A percentile compares a stretch with the other conserved stretches of the same genome.
Evolutionary conservation across 2,329 filamentous ascomycete species (phyloP).

Genomic region (Hypoxylon sp.): DNA sequence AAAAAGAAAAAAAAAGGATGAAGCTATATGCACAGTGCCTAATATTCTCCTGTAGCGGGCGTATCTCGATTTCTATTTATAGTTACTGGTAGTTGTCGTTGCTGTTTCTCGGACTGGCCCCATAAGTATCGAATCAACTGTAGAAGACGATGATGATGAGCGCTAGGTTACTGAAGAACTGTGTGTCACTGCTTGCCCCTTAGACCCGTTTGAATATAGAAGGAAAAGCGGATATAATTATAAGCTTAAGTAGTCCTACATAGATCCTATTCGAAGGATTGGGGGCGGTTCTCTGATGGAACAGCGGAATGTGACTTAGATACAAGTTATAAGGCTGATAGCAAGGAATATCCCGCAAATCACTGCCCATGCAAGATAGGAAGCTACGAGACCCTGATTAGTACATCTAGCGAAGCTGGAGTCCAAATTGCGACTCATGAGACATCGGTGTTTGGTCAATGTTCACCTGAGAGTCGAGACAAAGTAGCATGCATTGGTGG

Average conservation of each 20-base stretch:
- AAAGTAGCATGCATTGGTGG: conserved; percentile 10
- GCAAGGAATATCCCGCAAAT: conserved; percentile 19
- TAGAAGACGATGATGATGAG: conserved; percentile 3
- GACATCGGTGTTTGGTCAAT: conserved; percentile 16
- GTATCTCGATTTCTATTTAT: too few relatives aligned
- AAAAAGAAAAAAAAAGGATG: conserved; percentile 30
- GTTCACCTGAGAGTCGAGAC: conserved; percentile 10
- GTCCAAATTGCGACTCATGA: conserved; percentile 8
- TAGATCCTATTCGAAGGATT: conserved; percentile 6
- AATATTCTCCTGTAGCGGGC: too few relatives aligned
- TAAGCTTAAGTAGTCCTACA: conserved; percentile 7
- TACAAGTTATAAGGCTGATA: conserved; percentile 30
- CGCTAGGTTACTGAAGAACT: too few relatives aligned
- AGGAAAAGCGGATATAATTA: neutral
- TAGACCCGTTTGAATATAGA: too few relatives aligned
- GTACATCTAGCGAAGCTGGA: conserved; percentile 24
- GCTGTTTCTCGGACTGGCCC: too few relatives aligned
- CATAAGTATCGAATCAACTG: too few relatives aligned
- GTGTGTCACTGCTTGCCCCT: too few relatives aligned
- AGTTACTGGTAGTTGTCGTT: too few relatives aligned
- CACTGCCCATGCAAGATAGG: conserved; percentile 14
- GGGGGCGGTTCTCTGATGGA: conserved; percentile 25
- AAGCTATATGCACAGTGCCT: too few relatives aligned
- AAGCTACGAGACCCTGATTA: conserved; percentile 6
- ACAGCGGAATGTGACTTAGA: conserved; percentile 25